A percentile compares a stretch with the other conserved stretches of the same genome.
phyloP scores from a whole-genome alignment of 2,329 filamentous ascomycete species.

The Talaromyces sp. region DNA sequence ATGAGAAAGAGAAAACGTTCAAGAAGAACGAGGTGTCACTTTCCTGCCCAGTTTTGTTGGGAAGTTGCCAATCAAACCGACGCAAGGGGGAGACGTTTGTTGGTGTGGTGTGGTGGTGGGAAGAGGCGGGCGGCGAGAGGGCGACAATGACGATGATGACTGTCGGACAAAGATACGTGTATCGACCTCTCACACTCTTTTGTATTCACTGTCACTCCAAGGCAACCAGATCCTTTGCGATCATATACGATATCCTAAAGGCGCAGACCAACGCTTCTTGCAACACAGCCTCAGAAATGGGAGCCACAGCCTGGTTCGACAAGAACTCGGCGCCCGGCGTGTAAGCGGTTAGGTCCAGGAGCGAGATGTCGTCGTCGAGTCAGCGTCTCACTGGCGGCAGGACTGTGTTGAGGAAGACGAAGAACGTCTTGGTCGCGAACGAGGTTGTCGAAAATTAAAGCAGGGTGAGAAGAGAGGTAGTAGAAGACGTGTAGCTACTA shows the following conservation, averaged over 20 bases:
- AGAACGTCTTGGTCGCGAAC: slow-evolving; percentile 10
- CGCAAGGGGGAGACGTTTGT: slow-evolving; percentile 13
- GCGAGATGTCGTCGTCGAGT: slow-evolving; percentile 6
- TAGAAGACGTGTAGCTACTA: not conserved
- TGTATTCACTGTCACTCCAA: not conserved
- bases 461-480: not conserved
- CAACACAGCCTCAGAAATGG: slow-evolving; percentile 11
- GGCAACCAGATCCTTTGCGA: not conserved
- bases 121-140: slow-evolving; percentile 15
- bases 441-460: not conserved
- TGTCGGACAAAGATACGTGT: not conserved
- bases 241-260: not conserved
- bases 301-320: slow-evolving; percentile 13
- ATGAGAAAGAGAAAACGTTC: not conserved
- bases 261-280: not conserved
- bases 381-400: slow-evolving; percentile 17
- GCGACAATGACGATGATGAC: slow-evolving; percentile 12
- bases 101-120: not conserved
- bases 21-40: not conserved
- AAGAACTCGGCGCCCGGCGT: slow-evolving; percentile 8
- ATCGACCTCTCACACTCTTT: not conserved
- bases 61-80: slow-evolving; percentile 1
- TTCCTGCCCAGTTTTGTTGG: slow-evolving; percentile 7
- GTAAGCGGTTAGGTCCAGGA: slow-evolving; percentile 3
- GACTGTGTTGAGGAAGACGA: slow-evolving; percentile 14